Conservation (phyloP, 345 rosid species). For the Conringia planisiliqua region DNA sequence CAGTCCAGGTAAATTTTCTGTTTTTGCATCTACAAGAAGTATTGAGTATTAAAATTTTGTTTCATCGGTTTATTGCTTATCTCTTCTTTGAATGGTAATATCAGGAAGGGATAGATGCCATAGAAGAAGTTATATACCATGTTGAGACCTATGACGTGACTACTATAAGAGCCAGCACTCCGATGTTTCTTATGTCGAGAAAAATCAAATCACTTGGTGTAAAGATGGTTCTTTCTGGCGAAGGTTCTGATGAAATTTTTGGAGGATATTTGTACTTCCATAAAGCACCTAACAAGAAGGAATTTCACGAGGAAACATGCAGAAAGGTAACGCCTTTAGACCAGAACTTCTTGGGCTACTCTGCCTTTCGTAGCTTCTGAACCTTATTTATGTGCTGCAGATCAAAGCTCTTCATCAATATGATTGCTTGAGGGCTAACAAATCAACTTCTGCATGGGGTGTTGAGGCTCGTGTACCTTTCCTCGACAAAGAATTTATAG, state of each 20-base stretch:
- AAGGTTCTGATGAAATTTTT: slow-evolving; percentile 86
- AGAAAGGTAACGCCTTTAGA: slow-evolving; percentile 50
- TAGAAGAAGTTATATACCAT: slow-evolving; percentile 87
- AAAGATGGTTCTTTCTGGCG: slow-evolving; percentile 89
- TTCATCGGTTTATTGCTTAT: background rate
- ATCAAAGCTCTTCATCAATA: slow-evolving; percentile 83
- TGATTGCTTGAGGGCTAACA: slow-evolving; percentile 88
- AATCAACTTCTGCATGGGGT: slow-evolving; percentile 90
- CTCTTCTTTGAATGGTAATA: slow-evolving; percentile 11
- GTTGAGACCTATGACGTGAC: slow-evolving; percentile 86
- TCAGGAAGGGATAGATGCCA: slow-evolving; percentile 86
- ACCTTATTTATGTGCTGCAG: slow-evolving; percentile 34
- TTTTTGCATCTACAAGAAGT: slow-evolving; percentile 1
- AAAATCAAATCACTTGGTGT: slow-evolving; percentile 86
- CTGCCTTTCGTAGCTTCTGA: background rate
- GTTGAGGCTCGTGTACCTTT: slow-evolving; percentile 93
- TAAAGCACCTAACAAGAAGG: slow-evolving; percentile 81
- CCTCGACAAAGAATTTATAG: slow-evolving; percentile 67
- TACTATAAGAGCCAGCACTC: slow-evolving; percentile 84
- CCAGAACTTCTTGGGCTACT: background rate
- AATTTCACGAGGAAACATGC: slow-evolving; percentile 77
- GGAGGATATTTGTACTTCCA: slow-evolving; percentile 88
- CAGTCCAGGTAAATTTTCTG: slow-evolving; percentile 56
- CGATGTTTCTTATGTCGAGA: slow-evolving; percentile 90
- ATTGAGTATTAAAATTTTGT: background rate